These are phyloP conservation scores for Aegilops speltoides DNA, from an alignment of 176 grass and related monocot species.

Conservation along the genomic window DNA sequence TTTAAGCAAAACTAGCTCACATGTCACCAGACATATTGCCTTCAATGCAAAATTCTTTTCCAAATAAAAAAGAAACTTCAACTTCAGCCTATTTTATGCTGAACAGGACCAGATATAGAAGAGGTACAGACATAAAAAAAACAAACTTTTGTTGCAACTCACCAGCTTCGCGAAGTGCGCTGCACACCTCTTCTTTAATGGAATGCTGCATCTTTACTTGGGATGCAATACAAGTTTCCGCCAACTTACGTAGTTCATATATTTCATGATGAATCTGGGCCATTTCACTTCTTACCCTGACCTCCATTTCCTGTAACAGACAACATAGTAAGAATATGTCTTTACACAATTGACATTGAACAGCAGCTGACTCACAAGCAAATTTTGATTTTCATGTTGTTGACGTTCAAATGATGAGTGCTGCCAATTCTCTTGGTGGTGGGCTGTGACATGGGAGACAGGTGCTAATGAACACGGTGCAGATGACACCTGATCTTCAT, in stretches of 20 bases:
- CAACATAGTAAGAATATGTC: conserved; percentile 33
- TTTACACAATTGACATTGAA: conserved; percentile 15
- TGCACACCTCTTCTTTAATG: conserved; percentile 79
- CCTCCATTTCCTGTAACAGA: conserved; percentile 56
- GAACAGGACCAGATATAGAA: conserved; percentile 17
- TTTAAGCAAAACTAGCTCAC: conserved; percentile 37
- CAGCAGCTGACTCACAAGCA: conserved; percentile 46
- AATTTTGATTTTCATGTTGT: conserved; percentile 46
- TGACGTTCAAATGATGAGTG: conserved; percentile 53
- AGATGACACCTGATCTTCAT: conserved; percentile 50
- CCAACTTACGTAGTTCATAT: conserved; percentile 78
- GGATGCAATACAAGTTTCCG: conserved; percentile 87
- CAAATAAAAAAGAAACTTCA: neutral
- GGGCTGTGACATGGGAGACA: conserved; percentile 36
- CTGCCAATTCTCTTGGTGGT: conserved; percentile 54
- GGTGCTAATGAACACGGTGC: conserved; percentile 54
- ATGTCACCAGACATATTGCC: conserved; percentile 27
- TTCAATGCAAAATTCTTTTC: neutral
- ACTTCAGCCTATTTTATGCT: neutral
- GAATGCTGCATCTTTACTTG: conserved; percentile 73
- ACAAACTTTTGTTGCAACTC: conserved; percentile 13
- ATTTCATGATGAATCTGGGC: conserved; percentile 85
- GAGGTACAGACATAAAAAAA: neutral
- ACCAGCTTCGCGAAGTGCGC: conserved; percentile 80
- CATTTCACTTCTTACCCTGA: conserved; percentile 70